Percentiles rank a stretch among this genome's conserved stretches.
phyloP scores from a whole-genome alignment of 2,329 filamentous ascomycete genomes.

The Paraphaeosphaeria sporulosa region DNA sequence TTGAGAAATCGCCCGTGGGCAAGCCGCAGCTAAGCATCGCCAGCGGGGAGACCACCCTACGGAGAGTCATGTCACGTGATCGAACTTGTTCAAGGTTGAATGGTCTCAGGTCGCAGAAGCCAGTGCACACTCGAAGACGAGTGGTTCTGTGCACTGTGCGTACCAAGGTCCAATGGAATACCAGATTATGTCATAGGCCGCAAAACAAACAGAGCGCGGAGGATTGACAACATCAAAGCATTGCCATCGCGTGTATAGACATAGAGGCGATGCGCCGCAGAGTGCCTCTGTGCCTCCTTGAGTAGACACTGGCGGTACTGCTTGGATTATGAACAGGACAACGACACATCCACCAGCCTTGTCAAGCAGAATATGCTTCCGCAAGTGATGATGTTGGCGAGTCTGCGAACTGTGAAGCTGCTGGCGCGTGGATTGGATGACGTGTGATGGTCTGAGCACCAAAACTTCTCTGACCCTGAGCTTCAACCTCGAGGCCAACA shows the following conservation, averaged over 20 bases:
- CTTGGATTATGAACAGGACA: no score
- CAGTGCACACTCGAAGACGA: not conserved
- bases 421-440: conserved; percentile 14
- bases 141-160: not conserved
- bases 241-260: not conserved
- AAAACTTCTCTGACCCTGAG: conserved; percentile 20
- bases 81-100: not conserved
- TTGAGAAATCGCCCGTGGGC: not conserved
- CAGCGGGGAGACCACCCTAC: not conserved
- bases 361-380: not conserved
- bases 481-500: conserved; percentile 18
- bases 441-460: conserved; percentile 20
- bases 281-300: not conserved
- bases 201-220: not conserved
- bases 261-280: not conserved
- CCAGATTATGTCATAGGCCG: no score
- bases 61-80: not conserved
- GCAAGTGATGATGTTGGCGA: not conserved
- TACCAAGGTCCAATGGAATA: not conserved
- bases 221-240: not conserved
- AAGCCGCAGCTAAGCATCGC: no score
- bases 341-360: no score
- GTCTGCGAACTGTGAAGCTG: not conserved
- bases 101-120: not conserved
- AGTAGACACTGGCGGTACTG: not conserved